These are phyloP conservation scores for Nidularia sp. DNA, from an alignment of 768 basidiomycete species.

Conservation along the genomic window DNA sequence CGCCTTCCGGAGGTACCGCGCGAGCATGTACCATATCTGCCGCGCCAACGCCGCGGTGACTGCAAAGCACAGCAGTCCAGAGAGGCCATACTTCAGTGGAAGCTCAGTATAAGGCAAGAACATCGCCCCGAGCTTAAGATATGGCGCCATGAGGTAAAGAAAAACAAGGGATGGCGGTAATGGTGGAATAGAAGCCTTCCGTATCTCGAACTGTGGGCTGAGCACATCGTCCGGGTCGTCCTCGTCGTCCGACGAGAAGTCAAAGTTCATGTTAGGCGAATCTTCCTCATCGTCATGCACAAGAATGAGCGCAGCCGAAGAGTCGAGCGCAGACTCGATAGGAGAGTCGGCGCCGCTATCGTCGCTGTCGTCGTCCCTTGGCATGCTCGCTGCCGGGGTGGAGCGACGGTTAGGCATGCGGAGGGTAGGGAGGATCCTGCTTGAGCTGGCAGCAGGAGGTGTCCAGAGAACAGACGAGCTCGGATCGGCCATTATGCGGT, in stretches of 20 bases:
- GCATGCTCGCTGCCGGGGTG: too few species aligned
- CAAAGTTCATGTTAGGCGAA: conserved; percentile 24
- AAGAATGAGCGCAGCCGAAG: conserved; percentile 57
- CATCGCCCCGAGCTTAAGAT: conserved; percentile 69
- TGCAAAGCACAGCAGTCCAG: conserved; percentile 50
- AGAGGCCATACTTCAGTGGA: conserved; percentile 46
- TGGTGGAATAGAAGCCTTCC: conserved; percentile 41
- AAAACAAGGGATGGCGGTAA: conserved; percentile 57
- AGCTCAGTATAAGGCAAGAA: conserved; percentile 45
- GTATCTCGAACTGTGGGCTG: conserved; percentile 40
- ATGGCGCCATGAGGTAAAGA: conserved; percentile 66
- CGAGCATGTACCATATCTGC: conserved; percentile 77
- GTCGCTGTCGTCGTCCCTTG: not conserved
- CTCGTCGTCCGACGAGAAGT: conserved; percentile 26
- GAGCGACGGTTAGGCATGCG: too few species aligned
- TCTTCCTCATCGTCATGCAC: conserved; percentile 46
- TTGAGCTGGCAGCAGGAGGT: too few species aligned
- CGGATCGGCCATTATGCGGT: too few species aligned
- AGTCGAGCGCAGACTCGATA: conserved; percentile 24
- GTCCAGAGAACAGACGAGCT: too few species aligned
- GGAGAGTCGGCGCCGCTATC: conserved; percentile 10
- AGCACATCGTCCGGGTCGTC: conserved; percentile 48
- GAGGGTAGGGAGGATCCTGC: too few species aligned
- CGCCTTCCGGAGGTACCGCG: conserved; percentile 61
- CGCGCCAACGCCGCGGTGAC: conserved; percentile 55